phyloP scores from a whole-genome alignment of 495 filamentous ascomycete genomes.

The Opeltia flavorubescens region DNA sequence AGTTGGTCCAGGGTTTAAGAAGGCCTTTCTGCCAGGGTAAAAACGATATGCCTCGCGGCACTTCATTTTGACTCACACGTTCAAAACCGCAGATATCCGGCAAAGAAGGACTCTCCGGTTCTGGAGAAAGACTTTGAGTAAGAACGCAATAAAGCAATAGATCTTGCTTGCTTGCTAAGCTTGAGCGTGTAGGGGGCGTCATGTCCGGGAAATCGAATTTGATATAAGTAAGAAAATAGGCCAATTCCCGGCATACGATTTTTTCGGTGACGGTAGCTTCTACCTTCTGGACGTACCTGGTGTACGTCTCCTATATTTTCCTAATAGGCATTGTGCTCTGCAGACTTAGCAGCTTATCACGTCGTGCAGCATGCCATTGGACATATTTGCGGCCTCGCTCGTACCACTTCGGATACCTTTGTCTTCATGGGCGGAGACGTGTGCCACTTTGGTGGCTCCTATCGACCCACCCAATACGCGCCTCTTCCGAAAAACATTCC shows the following conservation, averaged over 20 bases:
- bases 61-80: no score
- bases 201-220: conserved; percentile 20
- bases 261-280: conserved; percentile 43
- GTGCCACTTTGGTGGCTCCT: conserved; percentile 34
- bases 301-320: not conserved
- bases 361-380: conserved; percentile 30
- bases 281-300: conserved; percentile 44
- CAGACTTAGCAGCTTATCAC: no score
- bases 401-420: conserved; percentile 38
- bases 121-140: conserved; percentile 24
- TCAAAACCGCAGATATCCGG: no score
- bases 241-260: conserved; percentile 21
- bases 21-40: conserved; percentile 18
- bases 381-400: conserved; percentile 41
- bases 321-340: no score
- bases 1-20: conserved; percentile 23
- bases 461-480: conserved; percentile 36
- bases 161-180: not conserved
- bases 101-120: conserved; percentile 21
- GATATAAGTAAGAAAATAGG: conserved; percentile 16
- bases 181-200: conserved; percentile 7
- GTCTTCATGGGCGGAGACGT: conserved; percentile 39
- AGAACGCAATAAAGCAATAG: not conserved
- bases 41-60: no score
- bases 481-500: conserved; percentile 28